Evolutionary conservation across 306 rosid genomes (phyloP).

Genomic region (Arachis hypogaea): DNA sequence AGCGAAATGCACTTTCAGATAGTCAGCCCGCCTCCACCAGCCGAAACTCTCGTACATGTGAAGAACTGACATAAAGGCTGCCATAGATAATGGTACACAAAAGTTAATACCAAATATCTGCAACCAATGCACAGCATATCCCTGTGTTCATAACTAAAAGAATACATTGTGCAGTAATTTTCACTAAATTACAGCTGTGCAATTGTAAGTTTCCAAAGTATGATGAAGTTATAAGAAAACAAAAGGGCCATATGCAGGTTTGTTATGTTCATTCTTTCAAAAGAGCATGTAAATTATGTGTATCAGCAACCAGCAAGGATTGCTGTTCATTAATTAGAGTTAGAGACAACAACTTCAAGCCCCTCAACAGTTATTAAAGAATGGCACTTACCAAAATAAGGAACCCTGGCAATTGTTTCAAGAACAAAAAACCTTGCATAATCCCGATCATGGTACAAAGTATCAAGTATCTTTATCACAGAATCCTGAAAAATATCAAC

Average conservation of each 20-base stretch:
- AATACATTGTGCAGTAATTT: slow-evolving; percentile 26
- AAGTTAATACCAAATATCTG: slow-evolving; percentile 27
- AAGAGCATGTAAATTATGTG: background rate
- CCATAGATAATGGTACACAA: slow-evolving; percentile 34
- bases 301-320: slow-evolving; percentile 5
- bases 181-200: slow-evolving; percentile 10
- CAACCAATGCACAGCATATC: slow-evolving; percentile 25
- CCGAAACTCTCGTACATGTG: slow-evolving; percentile 98
- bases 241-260: background rate
- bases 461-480: slow-evolving; percentile 82
- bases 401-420: slow-evolving; percentile 98
- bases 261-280: background rate
- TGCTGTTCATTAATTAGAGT: background rate
- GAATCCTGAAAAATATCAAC: slow-evolving; percentile 69
- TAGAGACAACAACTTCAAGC: slow-evolving; percentile 9
- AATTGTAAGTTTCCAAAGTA: slow-evolving; percentile 5
- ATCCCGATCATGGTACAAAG: slow-evolving; percentile 73
- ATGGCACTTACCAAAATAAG: slow-evolving; percentile 80
- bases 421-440: slow-evolving; percentile 94
- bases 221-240: slow-evolving; percentile 31
- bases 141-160: slow-evolving; percentile 28
- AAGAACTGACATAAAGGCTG: slow-evolving; percentile 93
- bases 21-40: slow-evolving; percentile 98
- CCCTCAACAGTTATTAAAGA: background rate
- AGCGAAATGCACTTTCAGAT: slow-evolving; percentile 96